Percentiles rank a stretch among this genome's conserved stretches.
These are phyloP conservation scores for Funneliformis mosseae DNA, from an alignment of 192 early-diverging fungal species.

Conservation along the genomic window DNA sequence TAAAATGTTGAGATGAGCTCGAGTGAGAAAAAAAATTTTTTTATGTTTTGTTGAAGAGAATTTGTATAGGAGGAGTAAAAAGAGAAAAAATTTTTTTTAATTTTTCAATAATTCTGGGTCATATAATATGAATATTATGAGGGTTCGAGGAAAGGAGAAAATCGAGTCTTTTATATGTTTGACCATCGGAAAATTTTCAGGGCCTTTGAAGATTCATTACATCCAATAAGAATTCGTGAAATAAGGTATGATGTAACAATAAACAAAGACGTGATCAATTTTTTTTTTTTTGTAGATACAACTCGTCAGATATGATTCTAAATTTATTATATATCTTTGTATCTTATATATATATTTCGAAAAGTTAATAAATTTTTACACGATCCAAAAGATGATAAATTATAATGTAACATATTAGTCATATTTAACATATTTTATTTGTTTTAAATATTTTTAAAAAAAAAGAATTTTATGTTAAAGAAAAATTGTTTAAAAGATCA, in stretches of 20 bases:
- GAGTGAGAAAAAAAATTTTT: not conserved
- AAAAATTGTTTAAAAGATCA: no score
- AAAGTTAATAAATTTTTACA: no score
- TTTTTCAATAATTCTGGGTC: not conserved
- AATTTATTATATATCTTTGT: no score
- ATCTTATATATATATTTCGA: no score
- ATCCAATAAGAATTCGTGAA: not conserved
- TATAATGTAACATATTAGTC: no score
- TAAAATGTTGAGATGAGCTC: not conserved
- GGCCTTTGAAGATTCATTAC: not conserved
- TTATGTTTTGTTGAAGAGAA: not conserved
- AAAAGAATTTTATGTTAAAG: no score
- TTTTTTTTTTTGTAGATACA: not conserved
- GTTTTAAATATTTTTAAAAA: no score
- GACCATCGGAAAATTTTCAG: not conserved
- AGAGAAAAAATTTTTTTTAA: not conserved
- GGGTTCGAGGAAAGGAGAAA: not conserved
- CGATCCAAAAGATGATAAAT: no score
- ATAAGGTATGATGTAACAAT: not conserved
- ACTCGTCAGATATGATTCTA: no score
- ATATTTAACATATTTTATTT: no score
- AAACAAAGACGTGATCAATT: not conserved
- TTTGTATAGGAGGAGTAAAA: not conserved
- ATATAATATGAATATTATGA: not conserved
- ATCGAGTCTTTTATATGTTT: not conserved